These are phyloP conservation scores for Coniochaeta ligniaria DNA, from an alignment of 2,329 filamentous ascomycete genomes.

Conservation along the genomic window DNA sequence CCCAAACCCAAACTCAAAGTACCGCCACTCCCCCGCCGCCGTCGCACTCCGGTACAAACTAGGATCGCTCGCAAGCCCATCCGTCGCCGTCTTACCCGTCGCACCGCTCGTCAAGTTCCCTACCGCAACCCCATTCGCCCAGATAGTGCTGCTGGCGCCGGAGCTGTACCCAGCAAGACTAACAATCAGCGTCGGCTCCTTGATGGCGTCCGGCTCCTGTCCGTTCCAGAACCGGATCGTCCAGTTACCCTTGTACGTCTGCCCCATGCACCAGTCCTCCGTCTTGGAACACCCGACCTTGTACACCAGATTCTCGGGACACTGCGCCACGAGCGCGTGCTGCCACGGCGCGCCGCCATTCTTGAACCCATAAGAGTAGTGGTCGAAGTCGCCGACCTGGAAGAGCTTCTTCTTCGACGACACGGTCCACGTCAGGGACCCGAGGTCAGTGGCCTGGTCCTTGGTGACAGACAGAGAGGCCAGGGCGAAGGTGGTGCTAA, in stretches of 20 bases:
- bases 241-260: conserved; percentile 29
- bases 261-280: conserved; percentile 42
- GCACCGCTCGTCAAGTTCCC: conserved; percentile 30
- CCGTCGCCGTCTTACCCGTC: neutral
- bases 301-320: conserved; percentile 36
- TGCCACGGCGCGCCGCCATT: conserved; percentile 33
- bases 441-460: conserved; percentile 26
- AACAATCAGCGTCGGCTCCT: conserved; percentile 22
- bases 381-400: conserved; percentile 41
- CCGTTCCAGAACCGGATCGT: conserved; percentile 21
- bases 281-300: conserved; percentile 27
- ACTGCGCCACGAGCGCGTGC: conserved; percentile 34
- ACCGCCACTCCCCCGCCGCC: conserved; percentile 37
- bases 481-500: conserved; percentile 33
- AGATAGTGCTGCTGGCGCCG: conserved; percentile 29
- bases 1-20: conserved; percentile 29
- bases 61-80: conserved; percentile 30
- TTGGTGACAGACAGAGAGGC: conserved; percentile 30
- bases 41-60: conserved; percentile 39
- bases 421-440: conserved; percentile 31
- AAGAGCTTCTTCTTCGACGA: conserved; percentile 32
- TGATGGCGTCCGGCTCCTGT: neutral
- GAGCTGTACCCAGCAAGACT: conserved; percentile 36
- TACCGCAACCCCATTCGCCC: conserved; percentile 30
- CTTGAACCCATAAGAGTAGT: conserved; percentile 34